phyloP scores from a whole-genome alignment of 1,284 basidiomycete genomes.

The Cryptococcus amylolentus region DNA sequence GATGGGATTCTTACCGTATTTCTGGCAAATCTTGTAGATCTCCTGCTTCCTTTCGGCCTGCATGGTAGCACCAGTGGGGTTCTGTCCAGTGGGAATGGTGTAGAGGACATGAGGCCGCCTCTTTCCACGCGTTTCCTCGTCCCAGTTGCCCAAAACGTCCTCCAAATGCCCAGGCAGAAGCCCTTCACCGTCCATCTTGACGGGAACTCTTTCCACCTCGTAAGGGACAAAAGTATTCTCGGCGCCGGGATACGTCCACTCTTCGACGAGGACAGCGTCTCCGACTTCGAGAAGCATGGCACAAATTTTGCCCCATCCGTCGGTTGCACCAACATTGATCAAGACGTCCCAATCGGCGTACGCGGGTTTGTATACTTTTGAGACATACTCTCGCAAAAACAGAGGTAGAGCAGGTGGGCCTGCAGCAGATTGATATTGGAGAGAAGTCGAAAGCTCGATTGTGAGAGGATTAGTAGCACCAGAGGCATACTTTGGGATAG shows the following conservation, averaged over 20 bases:
- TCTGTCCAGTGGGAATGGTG: slow-evolving; percentile 57
- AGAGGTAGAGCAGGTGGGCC: slow-evolving; percentile 46
- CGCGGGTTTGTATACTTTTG: slow-evolving; percentile 63
- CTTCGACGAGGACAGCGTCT: slow-evolving; percentile 65
- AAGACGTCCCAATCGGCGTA: slow-evolving; percentile 65
- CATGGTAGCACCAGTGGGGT: slow-evolving; percentile 71
- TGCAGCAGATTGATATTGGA: slow-evolving; percentile 64
- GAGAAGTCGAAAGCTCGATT: slow-evolving; percentile 62
- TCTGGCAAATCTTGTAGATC: slow-evolving; percentile 73
- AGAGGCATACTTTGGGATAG: slow-evolving; percentile 58
- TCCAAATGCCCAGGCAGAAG: slow-evolving; percentile 64
- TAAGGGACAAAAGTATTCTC: slow-evolving; percentile 44
- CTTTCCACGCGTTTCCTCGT: slow-evolving; percentile 54
- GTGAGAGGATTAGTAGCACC: slow-evolving; percentile 41
- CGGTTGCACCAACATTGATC: slow-evolving; percentile 70
- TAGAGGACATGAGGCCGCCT: slow-evolving; percentile 68
- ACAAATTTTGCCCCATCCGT: slow-evolving; percentile 56
- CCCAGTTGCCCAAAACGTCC: slow-evolving; percentile 63
- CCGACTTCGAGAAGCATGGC: slow-evolving; percentile 67
- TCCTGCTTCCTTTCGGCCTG: slow-evolving; percentile 64
- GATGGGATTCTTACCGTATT: slow-evolving; percentile 53
- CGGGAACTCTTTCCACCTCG: slow-evolving; percentile 34
- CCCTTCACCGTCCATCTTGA: slow-evolving; percentile 70
- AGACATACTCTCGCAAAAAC: slow-evolving; percentile 58
- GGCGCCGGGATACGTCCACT: slow-evolving; percentile 53